phyloP scores from a whole-genome alignment of 2,329 filamentous ascomycete genomes.

The Verticillium tricorpus region DNA sequence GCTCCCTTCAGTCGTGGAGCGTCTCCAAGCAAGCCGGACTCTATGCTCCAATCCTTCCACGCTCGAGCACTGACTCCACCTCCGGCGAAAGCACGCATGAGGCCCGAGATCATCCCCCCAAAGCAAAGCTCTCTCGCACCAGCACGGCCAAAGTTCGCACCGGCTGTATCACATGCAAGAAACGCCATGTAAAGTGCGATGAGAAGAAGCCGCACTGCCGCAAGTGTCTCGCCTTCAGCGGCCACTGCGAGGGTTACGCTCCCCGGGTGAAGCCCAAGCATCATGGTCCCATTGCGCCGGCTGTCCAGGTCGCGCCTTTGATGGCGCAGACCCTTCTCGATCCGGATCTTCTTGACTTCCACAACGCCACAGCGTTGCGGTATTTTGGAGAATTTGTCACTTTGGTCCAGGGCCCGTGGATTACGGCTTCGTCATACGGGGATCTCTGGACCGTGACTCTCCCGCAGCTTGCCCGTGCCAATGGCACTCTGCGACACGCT shows the following conservation, averaged over 20 bases:
- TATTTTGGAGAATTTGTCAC: conserved; percentile 27
- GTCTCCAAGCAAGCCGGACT: no score
- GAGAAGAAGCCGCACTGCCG: conserved; percentile 13
- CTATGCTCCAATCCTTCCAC: no score
- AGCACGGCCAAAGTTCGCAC: conserved; percentile 13
- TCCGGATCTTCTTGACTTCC: conserved; percentile 13
- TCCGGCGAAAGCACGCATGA: no score
- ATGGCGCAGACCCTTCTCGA: conserved; percentile 11
- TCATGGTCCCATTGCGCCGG: background rate
- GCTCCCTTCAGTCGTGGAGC: no score
- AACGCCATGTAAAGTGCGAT: conserved; percentile 14
- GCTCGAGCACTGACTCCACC: no score
- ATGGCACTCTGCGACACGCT: conserved; percentile 21
- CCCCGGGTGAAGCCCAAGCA: background rate
- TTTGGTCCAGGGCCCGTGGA: conserved; percentile 23
- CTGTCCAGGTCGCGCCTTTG: conserved; percentile 1
- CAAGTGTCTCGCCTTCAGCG: conserved; percentile 11
- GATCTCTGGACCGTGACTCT: conserved; percentile 23
- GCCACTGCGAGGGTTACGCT: conserved; percentile 13
- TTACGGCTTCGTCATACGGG: conserved; percentile 16
- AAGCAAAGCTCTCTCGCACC: conserved; percentile 9
- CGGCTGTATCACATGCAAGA: conserved; percentile 15
- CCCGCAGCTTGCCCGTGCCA: conserved; percentile 23
- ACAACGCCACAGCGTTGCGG: conserved; percentile 5
- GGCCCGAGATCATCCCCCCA: background rate